Evolutionary conservation across 164 flowering plant genomes (phyloP), one percentile per base, ranked within the genome.

Genomic region (Vitis rotundifolia): DNA sequence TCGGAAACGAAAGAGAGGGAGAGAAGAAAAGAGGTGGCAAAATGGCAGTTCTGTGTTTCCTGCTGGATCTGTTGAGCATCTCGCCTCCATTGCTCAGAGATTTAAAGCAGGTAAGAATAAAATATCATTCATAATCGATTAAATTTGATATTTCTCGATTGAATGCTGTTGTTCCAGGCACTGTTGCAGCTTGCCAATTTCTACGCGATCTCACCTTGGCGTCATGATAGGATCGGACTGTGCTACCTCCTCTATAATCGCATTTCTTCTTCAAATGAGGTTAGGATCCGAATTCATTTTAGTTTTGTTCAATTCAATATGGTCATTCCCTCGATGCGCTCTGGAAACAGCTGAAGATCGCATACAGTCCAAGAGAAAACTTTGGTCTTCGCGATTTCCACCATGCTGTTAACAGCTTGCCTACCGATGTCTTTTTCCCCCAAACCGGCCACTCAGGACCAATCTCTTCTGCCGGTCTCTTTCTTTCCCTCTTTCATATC

Each of bases 381-480:
- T 94, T 91, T 78, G 83, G 61, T 68, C 79, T 94, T 3, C 92
- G 92, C 4, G 97, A 88, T 73, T 89, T 94, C 73, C 98, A 94
- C 71, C 89, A 82, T 57, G 94, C 96, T 15, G 90, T 94, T 73
- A 85, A 78, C 68, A 85, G 70, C 75, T 68, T 94, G 72, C 94
- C 97, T 22, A 51, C 71, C 16, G 89, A 94, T 79, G 81, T 79
- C 48, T 90, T 85, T 73, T 72, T 66, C 6, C 89, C 89, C 60
- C 78, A 75, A 61, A 12, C 75, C 48, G 59, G 68, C 48, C 77
- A 72, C 48, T 61, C 82, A 49, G 79, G 72, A 50, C 64, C 73
- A 37, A 6, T 66, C 53, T 71, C 48, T 57, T 64, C 64, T 73
- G 69, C 61, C 37, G 59, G 59, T 68, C 49, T 61, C 57, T 53